phyloP scores from a whole-genome alignment of 345 rosid genomes.

The Turritis glabra region DNA sequence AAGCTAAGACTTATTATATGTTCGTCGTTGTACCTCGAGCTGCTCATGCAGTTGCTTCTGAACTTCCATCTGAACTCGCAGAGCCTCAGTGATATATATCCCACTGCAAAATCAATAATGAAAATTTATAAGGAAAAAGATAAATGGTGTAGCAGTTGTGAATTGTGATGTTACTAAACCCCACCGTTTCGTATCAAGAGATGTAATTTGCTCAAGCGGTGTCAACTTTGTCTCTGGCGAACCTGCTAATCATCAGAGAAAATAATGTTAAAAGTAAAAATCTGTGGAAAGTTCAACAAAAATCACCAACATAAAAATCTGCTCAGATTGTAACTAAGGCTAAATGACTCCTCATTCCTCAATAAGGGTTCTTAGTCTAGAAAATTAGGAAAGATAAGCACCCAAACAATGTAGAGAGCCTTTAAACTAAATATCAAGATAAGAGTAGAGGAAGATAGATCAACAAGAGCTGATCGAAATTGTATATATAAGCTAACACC shows the following conservation, averaged over 20 bases:
- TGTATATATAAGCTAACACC: not conserved
- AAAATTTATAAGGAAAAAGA: not conserved
- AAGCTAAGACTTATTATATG: conserved; percentile 13
- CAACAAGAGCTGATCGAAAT: not conserved
- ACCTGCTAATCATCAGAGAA: conserved; percentile 35
- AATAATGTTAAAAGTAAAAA: not conserved
- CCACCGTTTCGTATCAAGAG: conserved; percentile 76
- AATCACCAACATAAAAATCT: not conserved
- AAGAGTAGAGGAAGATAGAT: conserved; percentile 11
- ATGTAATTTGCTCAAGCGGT: conserved; percentile 60
- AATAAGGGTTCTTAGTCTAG: not conserved
- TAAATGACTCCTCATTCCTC: not conserved
- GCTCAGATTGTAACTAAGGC: not conserved
- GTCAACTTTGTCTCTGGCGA: conserved; percentile 58
- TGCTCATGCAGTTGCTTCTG: conserved; percentile 89
- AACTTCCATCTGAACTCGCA: conserved; percentile 87
- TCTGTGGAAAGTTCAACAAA: too few relatives aligned
- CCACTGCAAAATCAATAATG: conserved; percentile 52
- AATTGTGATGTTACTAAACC: conserved; percentile 33
- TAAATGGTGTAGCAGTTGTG: not conserved
- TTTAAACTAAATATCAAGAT: not conserved
- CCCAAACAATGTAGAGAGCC: not conserved
- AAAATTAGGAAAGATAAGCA: not conserved
- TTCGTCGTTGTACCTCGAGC: conserved; percentile 40
- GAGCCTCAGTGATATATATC: conserved; percentile 75